Evolutionary conservation across 768 basidiomycete species (phyloP).

Genomic region (Boletus subparvulus): DNA sequence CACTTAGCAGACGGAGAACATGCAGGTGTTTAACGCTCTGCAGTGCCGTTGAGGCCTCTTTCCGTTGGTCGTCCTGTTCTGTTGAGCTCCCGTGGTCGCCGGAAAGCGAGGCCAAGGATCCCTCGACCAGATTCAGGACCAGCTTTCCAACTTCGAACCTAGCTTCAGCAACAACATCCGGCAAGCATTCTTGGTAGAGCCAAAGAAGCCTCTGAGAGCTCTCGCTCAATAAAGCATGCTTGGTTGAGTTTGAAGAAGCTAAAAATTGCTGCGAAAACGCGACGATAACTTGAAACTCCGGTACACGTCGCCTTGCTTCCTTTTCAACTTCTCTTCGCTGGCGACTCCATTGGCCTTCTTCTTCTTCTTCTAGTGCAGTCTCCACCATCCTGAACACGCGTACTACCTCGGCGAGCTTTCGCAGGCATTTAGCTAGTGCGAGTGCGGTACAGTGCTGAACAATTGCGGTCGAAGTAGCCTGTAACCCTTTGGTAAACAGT

Average conservation of each 20-base stretch:
- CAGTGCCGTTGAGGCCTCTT: slow-evolving; percentile 28
- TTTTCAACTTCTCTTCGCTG: slow-evolving; percentile 67
- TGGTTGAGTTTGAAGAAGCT: slow-evolving; percentile 37
- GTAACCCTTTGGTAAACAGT: slow-evolving; percentile 80
- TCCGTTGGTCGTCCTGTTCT: slow-evolving; percentile 11
- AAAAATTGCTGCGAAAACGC: slow-evolving; percentile 66
- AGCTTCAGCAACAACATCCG: slow-evolving; percentile 70
- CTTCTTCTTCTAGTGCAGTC: slow-evolving; percentile 56
- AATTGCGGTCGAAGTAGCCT: slow-evolving; percentile 58
- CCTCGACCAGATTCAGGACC: slow-evolving; percentile 47
- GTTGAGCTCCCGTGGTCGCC: slow-evolving; percentile 4
- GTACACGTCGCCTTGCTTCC: slow-evolving; percentile 73
- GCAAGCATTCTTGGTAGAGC: slow-evolving; percentile 80
- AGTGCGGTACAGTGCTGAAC: slow-evolving; percentile 87
- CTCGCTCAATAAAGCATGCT: slow-evolving; percentile 69
- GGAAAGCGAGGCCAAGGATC: slow-evolving; percentile 23
- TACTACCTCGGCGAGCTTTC: slow-evolving; percentile 63
- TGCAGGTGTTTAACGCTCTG: slow-evolving; percentile 74
- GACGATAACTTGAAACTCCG: slow-evolving; percentile 84
- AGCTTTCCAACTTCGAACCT: slow-evolving; percentile 87
- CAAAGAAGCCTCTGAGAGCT: slow-evolving; percentile 77
- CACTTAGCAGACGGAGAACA: slow-evolving; percentile 67
- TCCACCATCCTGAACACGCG: slow-evolving; percentile 49
- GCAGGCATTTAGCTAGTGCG: slow-evolving; percentile 70
- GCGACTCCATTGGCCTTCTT: slow-evolving; percentile 71